These are phyloP conservation scores for Spongispora temasekensis DNA, from an alignment of 1,284 basidiomycete species.

Conservation along the genomic window DNA sequence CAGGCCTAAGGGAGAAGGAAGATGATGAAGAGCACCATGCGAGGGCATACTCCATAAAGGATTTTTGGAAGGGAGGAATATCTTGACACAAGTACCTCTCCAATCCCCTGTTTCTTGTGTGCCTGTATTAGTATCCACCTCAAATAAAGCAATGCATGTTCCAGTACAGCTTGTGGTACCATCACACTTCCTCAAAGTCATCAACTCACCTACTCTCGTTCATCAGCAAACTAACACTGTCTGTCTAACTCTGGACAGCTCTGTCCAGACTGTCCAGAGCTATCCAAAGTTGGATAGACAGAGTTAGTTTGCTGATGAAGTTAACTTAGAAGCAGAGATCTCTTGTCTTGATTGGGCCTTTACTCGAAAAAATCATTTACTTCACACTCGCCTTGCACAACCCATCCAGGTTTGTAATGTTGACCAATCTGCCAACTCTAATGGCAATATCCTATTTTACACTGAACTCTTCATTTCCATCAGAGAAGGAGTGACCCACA, in stretches of 20 bases:
- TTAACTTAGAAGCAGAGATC: not conserved
- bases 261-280: too few relatives aligned
- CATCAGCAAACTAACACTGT: too few relatives aligned
- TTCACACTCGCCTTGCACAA: fast-evolving
- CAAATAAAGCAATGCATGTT: not conserved
- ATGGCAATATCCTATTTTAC: not conserved
- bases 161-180: not conserved
- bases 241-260: too few relatives aligned
- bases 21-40: not conserved
- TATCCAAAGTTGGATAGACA: too few relatives aligned
- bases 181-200: not conserved
- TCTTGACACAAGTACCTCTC: not conserved
- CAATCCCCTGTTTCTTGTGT: not conserved
- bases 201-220: not conserved
- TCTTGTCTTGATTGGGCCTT: not conserved
- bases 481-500: not conserved
- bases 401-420: not conserved
- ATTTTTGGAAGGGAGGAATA: not conserved
- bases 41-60: not conserved
- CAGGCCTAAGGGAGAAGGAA: not conserved
- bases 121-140: not conserved
- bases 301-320: too few relatives aligned
- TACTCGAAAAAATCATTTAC: not conserved
- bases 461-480: not conserved
- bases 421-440: not conserved